Evolutionary conservation across 192 early-diverging fungal species (phyloP).

Genomic region (Kappamyces sp.): DNA sequence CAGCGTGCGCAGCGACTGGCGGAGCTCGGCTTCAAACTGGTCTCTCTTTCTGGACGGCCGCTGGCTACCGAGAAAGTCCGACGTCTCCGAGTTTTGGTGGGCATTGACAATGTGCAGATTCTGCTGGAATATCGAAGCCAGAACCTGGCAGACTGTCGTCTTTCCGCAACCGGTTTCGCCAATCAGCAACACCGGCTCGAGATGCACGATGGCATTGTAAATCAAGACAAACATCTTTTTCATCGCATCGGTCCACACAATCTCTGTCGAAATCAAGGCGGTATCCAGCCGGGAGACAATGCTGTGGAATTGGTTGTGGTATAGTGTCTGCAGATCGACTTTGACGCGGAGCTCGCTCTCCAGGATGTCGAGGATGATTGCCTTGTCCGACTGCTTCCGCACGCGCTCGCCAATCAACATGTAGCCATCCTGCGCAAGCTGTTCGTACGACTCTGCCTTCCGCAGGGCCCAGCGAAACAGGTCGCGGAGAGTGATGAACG

Average conservation of each 20-base stretch:
- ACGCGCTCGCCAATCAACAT: constrained; percentile 92
- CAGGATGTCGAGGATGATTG: constrained; percentile 71
- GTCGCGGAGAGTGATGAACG: constrained; percentile 93
- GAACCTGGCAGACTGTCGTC: constrained; percentile 94
- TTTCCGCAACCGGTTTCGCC: constrained; percentile 99
- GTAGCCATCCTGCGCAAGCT: constrained; percentile 87
- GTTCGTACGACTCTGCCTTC: constrained; percentile 60
- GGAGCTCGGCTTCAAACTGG: constrained; percentile 43
- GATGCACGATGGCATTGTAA: constrained; percentile 65
- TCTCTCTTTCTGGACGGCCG: constrained; percentile 78
- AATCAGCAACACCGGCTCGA: constrained; percentile 89
- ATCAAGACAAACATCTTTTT: constrained; percentile 82
- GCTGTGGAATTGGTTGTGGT: constrained; percentile 53
- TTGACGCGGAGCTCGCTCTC: constrained; percentile 74
- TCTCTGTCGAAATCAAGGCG: constrained; percentile 18
- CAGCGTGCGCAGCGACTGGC: constrained; percentile 29
- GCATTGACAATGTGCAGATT: constrained; percentile 88
- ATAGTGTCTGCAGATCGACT: constrained; percentile 55
- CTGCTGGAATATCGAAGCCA: constrained; percentile 58
- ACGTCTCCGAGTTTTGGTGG: constrained; percentile 92
- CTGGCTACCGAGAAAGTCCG: constrained; percentile 90
- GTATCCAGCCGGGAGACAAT: background rate
- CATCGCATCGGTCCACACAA: constrained; percentile 96
- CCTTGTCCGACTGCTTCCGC: constrained; percentile 73
- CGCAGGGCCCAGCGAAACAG: constrained; percentile 96